These are phyloP conservation scores for Sporothrix dimorphospora DNA, from an alignment of 2,329 filamentous ascomycete genomes.

Conservation along the genomic window DNA sequence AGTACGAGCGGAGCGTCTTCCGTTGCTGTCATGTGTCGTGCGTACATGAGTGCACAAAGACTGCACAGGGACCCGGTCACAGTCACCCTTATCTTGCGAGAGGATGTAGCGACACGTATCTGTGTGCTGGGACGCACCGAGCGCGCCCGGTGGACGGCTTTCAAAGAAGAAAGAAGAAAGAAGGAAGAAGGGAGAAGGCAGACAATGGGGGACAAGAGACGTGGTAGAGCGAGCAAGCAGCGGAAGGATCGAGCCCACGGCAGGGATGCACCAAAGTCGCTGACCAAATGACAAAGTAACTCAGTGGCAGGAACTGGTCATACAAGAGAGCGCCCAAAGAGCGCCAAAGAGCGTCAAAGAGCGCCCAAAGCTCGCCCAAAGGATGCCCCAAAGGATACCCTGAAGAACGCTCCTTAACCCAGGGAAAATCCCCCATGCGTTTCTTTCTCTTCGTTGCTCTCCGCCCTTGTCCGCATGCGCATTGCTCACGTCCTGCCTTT, in stretches of 20 bases:
- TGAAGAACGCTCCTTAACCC: neutral
- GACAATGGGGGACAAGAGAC: neutral
- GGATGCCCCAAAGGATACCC: too few relatives aligned
- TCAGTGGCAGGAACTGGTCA: slow-evolving; percentile 5
- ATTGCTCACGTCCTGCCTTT: neutral
- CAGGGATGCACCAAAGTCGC: neutral
- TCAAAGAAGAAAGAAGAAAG: neutral
- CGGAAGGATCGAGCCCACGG: neutral
- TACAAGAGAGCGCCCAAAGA: neutral
- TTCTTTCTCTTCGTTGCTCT: neutral
- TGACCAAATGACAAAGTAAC: neutral
- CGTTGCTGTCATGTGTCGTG: neutral
- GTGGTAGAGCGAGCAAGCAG: neutral
- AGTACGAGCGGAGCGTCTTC: neutral
- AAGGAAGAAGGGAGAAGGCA: neutral
- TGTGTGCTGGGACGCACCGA: neutral
- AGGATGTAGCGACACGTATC: slow-evolving; percentile 1
- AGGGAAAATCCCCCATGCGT: neutral
- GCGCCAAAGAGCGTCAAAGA: too few relatives aligned
- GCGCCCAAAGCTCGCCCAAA: too few relatives aligned
- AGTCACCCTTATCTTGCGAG: too few relatives aligned
- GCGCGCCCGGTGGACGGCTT: neutral
- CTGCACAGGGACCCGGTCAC: too few relatives aligned
- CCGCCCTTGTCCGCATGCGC: neutral
- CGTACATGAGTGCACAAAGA: neutral